A percentile compares a stretch with the other conserved stretches of the same genome.
phyloP scores from a whole-genome alignment of 2,329 filamentous ascomycete genomes.

The Mycosphaerelloides madeirae region DNA sequence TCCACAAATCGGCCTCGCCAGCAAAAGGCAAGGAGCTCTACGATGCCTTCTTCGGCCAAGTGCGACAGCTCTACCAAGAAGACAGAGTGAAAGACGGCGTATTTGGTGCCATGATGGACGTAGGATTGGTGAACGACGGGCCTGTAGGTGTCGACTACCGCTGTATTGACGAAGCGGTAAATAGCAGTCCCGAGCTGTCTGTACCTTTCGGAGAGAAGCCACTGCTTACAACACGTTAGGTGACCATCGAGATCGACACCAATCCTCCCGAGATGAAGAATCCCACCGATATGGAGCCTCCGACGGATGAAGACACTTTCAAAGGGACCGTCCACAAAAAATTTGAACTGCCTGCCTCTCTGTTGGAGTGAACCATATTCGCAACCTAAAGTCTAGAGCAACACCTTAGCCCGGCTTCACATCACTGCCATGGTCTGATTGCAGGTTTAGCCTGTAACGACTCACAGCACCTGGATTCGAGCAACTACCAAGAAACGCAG shows the following conservation, averaged over 20 bases:
- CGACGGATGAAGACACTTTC: constrained; percentile 26
- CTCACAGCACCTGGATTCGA: no score
- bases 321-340: constrained; percentile 32
- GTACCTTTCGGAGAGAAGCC: not conserved
- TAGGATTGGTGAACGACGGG: constrained; percentile 82
- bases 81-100: constrained; percentile 89
- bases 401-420: no score
- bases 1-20: constrained; percentile 78
- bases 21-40: constrained; percentile 78
- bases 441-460: no score
- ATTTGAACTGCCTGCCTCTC: constrained; percentile 32
- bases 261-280: constrained; percentile 40
- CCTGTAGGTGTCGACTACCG: constrained; percentile 60
- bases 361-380: constrained; percentile 29
- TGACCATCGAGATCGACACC: constrained; percentile 47
- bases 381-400: no score
- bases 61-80: constrained; percentile 64
- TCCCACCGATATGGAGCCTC: constrained; percentile 26
- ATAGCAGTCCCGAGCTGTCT: constrained; percentile 13
- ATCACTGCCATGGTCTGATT: no score
- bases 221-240: constrained; percentile 31
- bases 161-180: constrained; percentile 55
- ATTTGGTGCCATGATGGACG: constrained; percentile 99
- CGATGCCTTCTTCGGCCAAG: constrained; percentile 72
- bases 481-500: no score